Conservation (phyloP, 306 rosid genomes). For the Parietaria judaica region DNA sequence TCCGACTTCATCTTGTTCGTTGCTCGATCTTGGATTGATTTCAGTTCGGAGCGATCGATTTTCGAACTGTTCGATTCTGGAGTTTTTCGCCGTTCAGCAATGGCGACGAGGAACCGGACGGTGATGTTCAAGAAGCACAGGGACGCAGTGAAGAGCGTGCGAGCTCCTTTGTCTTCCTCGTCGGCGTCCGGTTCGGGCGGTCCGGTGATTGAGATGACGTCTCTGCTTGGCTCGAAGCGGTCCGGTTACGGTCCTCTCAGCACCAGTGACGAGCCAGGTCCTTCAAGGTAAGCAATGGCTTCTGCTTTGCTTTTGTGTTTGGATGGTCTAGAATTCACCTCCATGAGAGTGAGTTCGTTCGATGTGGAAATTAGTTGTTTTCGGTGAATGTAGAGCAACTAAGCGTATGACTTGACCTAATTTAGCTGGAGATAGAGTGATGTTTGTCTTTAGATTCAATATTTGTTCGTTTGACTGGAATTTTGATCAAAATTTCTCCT, state of each 20-base stretch:
- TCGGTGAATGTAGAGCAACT: neutral
- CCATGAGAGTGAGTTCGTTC: too few species aligned
- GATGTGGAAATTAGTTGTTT: neutral
- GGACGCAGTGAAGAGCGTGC: conserved; percentile 68
- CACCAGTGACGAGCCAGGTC: conserved; percentile 61
- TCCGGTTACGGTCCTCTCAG: conserved; percentile 60
- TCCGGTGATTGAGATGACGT: conserved; percentile 68
- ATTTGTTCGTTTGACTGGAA: too few species aligned
- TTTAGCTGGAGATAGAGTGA: neutral
- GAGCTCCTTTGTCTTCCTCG: conserved; percentile 62
- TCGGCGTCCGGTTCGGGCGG: conserved; percentile 48
- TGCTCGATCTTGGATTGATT: neutral
- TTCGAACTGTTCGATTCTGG: neutral
- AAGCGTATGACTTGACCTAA: neutral
- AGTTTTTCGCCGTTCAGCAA: conserved; percentile 11
- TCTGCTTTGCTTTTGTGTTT: neutral
- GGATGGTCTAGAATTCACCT: too few species aligned
- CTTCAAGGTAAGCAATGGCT: conserved; percentile 2
- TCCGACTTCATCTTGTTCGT: too few species aligned
- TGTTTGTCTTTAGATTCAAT: too few species aligned
- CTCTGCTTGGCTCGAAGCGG: conserved; percentile 51
- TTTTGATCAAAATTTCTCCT: neutral
- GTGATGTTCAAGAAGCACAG: conserved; percentile 39
- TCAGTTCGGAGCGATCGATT: neutral
- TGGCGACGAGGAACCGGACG: conserved; percentile 78